These are phyloP conservation scores for Zymoseptoria tritici DNA, from an alignment of 2,329 filamentous ascomycete genomes.

Conservation along the genomic window DNA sequence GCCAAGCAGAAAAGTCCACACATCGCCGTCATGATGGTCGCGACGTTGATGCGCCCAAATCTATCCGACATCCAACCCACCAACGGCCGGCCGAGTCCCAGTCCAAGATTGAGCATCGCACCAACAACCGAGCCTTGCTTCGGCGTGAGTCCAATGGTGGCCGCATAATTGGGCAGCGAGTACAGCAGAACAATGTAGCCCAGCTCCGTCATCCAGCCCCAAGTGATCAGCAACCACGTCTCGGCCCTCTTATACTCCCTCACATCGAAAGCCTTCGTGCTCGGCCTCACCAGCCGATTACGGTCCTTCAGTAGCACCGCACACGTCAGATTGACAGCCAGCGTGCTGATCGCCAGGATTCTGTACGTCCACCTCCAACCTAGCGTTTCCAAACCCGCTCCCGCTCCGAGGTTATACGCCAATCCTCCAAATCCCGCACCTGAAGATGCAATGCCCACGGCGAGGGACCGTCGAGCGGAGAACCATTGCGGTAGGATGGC, in stretches of 20 bases:
- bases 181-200: conserved; percentile 21
- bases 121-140: conserved; percentile 20
- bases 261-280: conserved; percentile 12
- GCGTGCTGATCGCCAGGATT: conserved; percentile 53
- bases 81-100: conserved; percentile 20
- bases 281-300: conserved; percentile 14
- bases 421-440: conserved; percentile 68
- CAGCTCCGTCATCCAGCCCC: conserved; percentile 20
- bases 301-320: conserved; percentile 56
- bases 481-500: conserved; percentile 67
- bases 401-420: conserved; percentile 57
- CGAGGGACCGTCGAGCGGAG: conserved; percentile 56
- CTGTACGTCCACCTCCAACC: conserved; percentile 43
- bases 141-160: conserved; percentile 15
- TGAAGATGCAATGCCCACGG: conserved; percentile 57
- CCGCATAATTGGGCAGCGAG: conserved; percentile 21
- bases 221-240: conserved; percentile 16
- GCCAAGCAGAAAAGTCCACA: conserved; percentile 20
- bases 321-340: conserved; percentile 54
- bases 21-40: conserved; percentile 16
- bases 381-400: conserved; percentile 56
- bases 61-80: conserved; percentile 18
- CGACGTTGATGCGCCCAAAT: conserved; percentile 22
- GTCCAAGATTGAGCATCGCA: conserved; percentile 20
- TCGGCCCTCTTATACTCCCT: conserved; percentile 13